Percentiles rank a stretch among this genome's conserved stretches.
Conservation (phyloP, 1,139 yeast genomes). For the Candida labiduridarum region DNA sequence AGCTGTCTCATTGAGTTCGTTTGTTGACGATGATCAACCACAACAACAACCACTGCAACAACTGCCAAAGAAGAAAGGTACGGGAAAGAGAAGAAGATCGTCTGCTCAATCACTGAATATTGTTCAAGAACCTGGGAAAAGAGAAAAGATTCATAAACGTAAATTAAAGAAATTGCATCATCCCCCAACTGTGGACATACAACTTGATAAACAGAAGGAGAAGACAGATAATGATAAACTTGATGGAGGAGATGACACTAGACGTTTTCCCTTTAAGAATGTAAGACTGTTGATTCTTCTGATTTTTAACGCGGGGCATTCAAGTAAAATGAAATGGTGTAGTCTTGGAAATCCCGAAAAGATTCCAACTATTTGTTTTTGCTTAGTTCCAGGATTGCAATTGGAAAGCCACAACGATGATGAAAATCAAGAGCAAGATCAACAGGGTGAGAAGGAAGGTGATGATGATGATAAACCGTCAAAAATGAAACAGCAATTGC, state of each 20-base stretch:
- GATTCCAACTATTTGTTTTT: constrained; percentile 53
- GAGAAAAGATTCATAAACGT: constrained; percentile 33
- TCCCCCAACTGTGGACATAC: constrained; percentile 28
- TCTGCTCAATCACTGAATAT: constrained; percentile 29
- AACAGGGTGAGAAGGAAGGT: no score
- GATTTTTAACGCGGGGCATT: constrained; percentile 39
- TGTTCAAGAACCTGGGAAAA: constrained; percentile 13
- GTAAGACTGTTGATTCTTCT: constrained; percentile 57
- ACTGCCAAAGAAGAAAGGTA: constrained; percentile 11
- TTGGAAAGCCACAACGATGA: constrained; percentile 35
- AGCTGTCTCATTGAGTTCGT: constrained; percentile 27
- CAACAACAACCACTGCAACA: constrained; percentile 4
- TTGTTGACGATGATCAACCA: constrained; percentile 18
- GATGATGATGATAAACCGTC: background rate
- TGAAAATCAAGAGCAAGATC: background rate
- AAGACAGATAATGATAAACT: constrained; percentile 12
- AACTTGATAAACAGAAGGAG: constrained; percentile 2
- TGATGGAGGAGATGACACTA: constrained; percentile 10
- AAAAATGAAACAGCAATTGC: constrained; percentile 6
- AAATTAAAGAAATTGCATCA: constrained; percentile 36
- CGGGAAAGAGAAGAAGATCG: constrained; percentile 46
- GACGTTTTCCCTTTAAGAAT: constrained; percentile 38
- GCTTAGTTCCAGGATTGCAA: constrained; percentile 70
- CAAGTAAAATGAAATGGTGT: constrained; percentile 33
- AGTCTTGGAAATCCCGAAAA: constrained; percentile 25